These are phyloP conservation scores for Suillus plorans DNA, from an alignment of 768 basidiomycete species.

Conservation along the genomic window DNA sequence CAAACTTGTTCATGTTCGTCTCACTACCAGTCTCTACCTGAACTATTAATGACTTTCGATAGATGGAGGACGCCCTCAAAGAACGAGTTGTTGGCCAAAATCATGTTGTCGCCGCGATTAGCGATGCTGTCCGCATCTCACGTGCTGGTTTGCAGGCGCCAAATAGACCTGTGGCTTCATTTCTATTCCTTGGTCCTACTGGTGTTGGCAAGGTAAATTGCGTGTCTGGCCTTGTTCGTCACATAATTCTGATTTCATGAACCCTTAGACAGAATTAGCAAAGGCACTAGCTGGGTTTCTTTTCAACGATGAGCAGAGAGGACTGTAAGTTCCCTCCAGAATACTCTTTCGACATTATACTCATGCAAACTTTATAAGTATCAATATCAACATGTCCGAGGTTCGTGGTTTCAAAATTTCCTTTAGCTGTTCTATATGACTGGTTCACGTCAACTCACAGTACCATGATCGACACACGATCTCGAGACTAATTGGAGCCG, in stretches of 20 bases:
- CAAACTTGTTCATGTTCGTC: slow-evolving; percentile 79
- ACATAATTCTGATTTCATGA: slow-evolving; percentile 7
- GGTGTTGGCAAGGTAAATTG: slow-evolving; percentile 75
- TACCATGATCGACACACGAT: slow-evolving; percentile 93
- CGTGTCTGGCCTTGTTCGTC: neutral
- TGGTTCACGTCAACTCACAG: slow-evolving; percentile 32
- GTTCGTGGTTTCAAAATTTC: slow-evolving; percentile 16
- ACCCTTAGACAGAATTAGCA: slow-evolving; percentile 74
- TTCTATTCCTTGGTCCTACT: slow-evolving; percentile 88
- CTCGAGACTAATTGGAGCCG: slow-evolving; percentile 86
- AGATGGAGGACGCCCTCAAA: slow-evolving; percentile 86
- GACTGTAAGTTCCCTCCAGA: slow-evolving; percentile 54
- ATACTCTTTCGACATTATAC: neutral
- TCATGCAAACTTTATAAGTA: slow-evolving; percentile 41
- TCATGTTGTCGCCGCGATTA: slow-evolving; percentile 80
- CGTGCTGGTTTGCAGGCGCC: slow-evolving; percentile 89
- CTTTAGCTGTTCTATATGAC: neutral
- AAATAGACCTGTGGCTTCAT: slow-evolving; percentile 87
- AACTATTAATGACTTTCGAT: slow-evolving; percentile 4
- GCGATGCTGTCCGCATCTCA: slow-evolving; percentile 90
- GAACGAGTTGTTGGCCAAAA: slow-evolving; percentile 88
- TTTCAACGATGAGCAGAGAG: slow-evolving; percentile 86
- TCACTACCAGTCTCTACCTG: slow-evolving; percentile 1
- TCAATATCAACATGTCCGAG: slow-evolving; percentile 96
- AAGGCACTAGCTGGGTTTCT: slow-evolving; percentile 88